Evolutionary conservation across 139 green algal species (phyloP).

Genomic region (Coelastrella sp.): DNA sequence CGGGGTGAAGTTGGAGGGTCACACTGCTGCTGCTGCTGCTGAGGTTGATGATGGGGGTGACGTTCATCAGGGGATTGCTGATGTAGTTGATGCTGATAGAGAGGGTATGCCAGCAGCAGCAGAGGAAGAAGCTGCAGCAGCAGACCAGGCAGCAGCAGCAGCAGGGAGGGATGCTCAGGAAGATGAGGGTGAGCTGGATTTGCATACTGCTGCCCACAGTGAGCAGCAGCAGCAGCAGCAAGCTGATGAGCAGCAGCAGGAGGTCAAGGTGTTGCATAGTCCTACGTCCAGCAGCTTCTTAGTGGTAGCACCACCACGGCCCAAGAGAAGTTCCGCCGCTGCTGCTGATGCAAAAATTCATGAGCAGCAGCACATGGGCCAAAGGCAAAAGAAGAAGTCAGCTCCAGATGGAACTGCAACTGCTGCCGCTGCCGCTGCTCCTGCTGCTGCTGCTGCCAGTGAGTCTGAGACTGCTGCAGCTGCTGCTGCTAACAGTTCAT

Average conservation of each 20-base stretch:
- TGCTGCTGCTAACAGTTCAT: not conserved
- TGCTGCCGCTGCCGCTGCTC: not conserved
- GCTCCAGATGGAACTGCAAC: not conserved
- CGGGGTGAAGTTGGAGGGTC: no score
- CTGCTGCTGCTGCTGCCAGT: not conserved
- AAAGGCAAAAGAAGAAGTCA: not conserved
- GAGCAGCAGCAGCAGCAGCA: slow-evolving; percentile 10
- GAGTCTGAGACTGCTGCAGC: not conserved
- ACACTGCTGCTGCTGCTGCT: not conserved
- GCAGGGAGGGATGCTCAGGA: not conserved
- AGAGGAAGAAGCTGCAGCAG: no score
- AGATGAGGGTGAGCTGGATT: no score
- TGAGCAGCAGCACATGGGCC: not conserved
- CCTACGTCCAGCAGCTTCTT: not conserved
- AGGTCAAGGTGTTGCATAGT: no score
- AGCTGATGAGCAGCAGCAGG: not conserved
- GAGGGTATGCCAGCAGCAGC: not conserved
- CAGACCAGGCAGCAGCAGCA: no score
- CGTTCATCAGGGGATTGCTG: not conserved
- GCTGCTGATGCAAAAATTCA: not conserved
- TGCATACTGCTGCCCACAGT: not conserved
- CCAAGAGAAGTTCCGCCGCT: not conserved
- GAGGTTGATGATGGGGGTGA: not conserved
- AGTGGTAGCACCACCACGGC: not conserved
- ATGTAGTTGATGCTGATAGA: no score